phyloP scores from a whole-genome alignment of 805 yeast genomes.

The Zygosaccharomyces siamensis region DNA sequence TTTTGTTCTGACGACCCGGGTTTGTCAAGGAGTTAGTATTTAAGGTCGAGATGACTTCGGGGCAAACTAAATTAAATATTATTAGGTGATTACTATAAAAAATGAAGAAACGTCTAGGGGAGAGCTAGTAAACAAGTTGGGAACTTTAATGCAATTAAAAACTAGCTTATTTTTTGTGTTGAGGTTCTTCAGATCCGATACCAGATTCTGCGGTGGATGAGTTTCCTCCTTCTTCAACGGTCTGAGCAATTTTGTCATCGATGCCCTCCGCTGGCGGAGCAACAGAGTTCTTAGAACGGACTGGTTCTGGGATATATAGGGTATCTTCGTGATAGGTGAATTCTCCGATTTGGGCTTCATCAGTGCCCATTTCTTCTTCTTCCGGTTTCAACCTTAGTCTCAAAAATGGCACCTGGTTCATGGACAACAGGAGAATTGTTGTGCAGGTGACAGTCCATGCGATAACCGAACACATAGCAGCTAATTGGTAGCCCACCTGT shows the following conservation, averaged over 20 bases:
- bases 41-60: not conserved
- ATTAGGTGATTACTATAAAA: not conserved
- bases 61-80: not conserved
- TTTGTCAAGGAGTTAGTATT: not conserved
- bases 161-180: not conserved
- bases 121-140: not conserved
- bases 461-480: conserved; percentile 66
- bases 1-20: not conserved
- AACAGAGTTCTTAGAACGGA: conserved; percentile 50
- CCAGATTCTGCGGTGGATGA: conserved; percentile 4
- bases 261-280: conserved; percentile 27
- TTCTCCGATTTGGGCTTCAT: conserved; percentile 87
- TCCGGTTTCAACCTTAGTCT: conserved; percentile 79
- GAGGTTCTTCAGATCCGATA: not conserved
- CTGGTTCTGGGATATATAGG: conserved; percentile 70
- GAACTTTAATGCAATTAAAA: too few species aligned
- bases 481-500: conserved; percentile 86
- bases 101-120: not conserved
- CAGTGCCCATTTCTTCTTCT: conserved; percentile 85
- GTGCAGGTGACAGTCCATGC: conserved; percentile 75
- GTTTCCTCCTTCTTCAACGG: conserved; percentile 7
- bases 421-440: conserved; percentile 54
- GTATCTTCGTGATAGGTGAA: conserved; percentile 65
- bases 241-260: conserved; percentile 34
- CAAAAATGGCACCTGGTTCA: conserved; percentile 77